A percentile compares a stretch with the other conserved stretches of the same genome.
Evolutionary conservation across 495 filamentous ascomycete genomes (phyloP).

Genomic region (Podospora conica): DNA sequence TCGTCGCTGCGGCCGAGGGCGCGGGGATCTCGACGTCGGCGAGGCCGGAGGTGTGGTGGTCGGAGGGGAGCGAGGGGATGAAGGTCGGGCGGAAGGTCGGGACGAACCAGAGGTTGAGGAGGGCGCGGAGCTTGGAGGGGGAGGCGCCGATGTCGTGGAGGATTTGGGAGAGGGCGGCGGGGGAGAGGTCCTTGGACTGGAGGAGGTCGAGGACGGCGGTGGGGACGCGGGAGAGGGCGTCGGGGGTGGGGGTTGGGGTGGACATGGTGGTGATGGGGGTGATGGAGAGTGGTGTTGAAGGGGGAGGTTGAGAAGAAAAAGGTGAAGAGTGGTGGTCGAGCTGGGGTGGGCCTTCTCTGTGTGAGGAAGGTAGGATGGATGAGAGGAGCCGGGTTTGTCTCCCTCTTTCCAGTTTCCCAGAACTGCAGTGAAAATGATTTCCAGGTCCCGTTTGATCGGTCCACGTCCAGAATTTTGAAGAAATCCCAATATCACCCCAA

Average conservation of each 20-base stretch:
- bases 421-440: too few species aligned
- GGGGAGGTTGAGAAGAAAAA: too few species aligned
- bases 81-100: constrained; percentile 28
- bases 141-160: constrained; percentile 21
- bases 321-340: too few species aligned
- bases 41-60: constrained; percentile 10
- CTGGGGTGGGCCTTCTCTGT: too few species aligned
- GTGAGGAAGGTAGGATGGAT: too few species aligned
- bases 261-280: background rate
- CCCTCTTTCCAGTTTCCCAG: too few species aligned
- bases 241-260: background rate
- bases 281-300: background rate
- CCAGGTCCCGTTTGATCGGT: too few species aligned
- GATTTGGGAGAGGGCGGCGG: constrained; percentile 18
- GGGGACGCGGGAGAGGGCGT: background rate
- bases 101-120: constrained; percentile 27
- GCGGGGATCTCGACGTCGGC: constrained; percentile 24
- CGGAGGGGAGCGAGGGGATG: constrained; percentile 16
- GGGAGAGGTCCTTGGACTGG: constrained; percentile 10
- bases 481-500: too few species aligned
- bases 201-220: constrained; percentile 8
- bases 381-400: too few species aligned
- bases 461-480: too few species aligned
- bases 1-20: constrained; percentile 11
- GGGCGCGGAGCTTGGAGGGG: constrained; percentile 25